Conservation (phyloP, 441 rosid species). For the Gossypium schwendimanii region DNA sequence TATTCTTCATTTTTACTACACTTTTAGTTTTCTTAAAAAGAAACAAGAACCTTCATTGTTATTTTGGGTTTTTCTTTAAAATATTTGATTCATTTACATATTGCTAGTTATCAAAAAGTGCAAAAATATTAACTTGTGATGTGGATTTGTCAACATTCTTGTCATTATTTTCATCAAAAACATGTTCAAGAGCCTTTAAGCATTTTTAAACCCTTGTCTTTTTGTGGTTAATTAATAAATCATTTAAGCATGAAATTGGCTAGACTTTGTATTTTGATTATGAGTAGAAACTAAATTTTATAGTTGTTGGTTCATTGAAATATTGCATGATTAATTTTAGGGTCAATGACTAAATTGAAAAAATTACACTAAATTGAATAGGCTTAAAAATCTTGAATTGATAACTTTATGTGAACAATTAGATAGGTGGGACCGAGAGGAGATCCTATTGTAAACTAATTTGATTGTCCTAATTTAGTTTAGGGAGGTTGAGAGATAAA, state of each 20-base stretch:
- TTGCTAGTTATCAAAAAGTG: background rate
- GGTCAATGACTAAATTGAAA: background rate
- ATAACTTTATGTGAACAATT: background rate
- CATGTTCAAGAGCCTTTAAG: background rate
- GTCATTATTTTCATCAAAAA: background rate
- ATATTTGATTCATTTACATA: background rate
- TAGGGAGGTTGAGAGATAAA: background rate
- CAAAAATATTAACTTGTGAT: background rate
- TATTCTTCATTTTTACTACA: background rate
- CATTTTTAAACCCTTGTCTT: background rate
- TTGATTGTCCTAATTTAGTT: background rate
- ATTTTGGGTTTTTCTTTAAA: background rate
- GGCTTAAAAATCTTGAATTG: background rate
- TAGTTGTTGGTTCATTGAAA: background rate
- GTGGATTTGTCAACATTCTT: background rate
- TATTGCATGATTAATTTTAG: background rate
- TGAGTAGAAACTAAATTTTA: background rate
- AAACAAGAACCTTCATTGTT: background rate
- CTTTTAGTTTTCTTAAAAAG: background rate
- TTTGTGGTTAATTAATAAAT: background rate
- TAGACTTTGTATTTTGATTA: background rate
- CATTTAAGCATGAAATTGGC: background rate
- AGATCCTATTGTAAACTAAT: too few species aligned
- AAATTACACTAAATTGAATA: background rate
- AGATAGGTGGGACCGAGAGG: background rate